A percentile compares a stretch with the other conserved stretches of the same genome.
Conservation (phyloP, 176 grass and related monocot genomes). For the Paspalum notatum region DNA sequence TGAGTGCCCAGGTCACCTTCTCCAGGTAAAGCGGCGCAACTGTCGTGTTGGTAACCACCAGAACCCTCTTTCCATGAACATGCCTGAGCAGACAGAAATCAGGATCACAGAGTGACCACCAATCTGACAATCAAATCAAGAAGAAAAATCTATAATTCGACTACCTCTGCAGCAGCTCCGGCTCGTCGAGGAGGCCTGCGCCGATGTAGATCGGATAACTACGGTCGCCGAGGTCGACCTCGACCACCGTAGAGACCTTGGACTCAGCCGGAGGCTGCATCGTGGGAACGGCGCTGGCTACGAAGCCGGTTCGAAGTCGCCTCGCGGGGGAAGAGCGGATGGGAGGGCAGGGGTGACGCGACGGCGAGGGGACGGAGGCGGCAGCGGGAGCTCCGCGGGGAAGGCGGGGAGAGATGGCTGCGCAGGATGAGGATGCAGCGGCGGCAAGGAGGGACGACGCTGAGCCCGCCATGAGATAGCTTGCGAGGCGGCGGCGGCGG, state of each 20-base stretch:
- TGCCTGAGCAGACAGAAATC: constrained; percentile 55
- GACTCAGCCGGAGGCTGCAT: constrained; percentile 63
- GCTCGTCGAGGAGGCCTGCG: constrained; percentile 75
- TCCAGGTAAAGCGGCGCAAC: constrained; percentile 82
- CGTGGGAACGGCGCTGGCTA: constrained; percentile 51
- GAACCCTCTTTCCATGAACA: constrained; percentile 87
- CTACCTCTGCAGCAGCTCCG: constrained; percentile 91
- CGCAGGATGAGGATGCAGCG: constrained; percentile 26
- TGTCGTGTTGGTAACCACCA: constrained; percentile 96
- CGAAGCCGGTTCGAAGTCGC: constrained; percentile 35
- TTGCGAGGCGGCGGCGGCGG: neutral
- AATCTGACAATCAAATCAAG: neutral
- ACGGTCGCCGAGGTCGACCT: constrained; percentile 89
- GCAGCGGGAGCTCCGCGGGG: constrained; percentile 8
- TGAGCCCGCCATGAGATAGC: constrained; percentile 41
- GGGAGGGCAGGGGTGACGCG: neutral
- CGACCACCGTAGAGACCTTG: constrained; percentile 74
- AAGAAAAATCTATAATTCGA: neutral
- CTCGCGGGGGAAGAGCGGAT: constrained; percentile 25
- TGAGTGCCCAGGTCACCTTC: constrained; percentile 86
- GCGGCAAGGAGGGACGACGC: constrained; percentile 36
- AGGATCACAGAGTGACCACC: neutral
- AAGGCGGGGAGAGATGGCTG: constrained; percentile 28
- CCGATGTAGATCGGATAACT: constrained; percentile 99
- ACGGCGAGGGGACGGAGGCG: constrained; percentile 36